Evolutionary conservation across 257 asterid species (phyloP), one percentile per base, ranked within the genome.

Genomic region (Ballota nigra): DNA sequence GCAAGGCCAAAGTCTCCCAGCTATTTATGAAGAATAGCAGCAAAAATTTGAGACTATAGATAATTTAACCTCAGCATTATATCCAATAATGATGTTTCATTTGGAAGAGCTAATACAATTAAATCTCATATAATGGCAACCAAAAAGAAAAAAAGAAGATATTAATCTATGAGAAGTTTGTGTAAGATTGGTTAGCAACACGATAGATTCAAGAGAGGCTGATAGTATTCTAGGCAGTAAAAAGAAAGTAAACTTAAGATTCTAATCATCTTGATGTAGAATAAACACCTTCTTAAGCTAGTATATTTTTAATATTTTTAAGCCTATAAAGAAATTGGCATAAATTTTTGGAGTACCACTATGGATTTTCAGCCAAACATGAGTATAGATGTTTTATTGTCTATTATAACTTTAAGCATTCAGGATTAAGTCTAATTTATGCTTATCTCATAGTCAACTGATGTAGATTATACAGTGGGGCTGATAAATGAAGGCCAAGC

Each of bases 1-100:
- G 97, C 95, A n/a, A 90, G 91, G 64, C 97, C 97, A 61, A 86
- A 88, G 72, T 90, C 97, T 31, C 92, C 97, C 38, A 90, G 78
- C 96, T 90, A 83, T 66, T 73, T 55, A 66, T 40, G 58, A 59
- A 22, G 0, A 73, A 69, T 69, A 60, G 13, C 69, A 60, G 22
- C 5, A 61, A 8, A 63, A 52, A 52, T 79, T 59, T 55, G 52
- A 26, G 34, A 70, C 28, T 33, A 8, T 5, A 71, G 29, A 52
- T 40, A 36, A 61, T n/a, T 11, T 29, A 70, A 73, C 71, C 34
- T 52, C 43, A 22, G 23, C 40, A 47, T 9, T 67, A 38, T 72
- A 33, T 78, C 8, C 53, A 58, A 34, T 16, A 74, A 47, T 20
- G 23, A 16, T 22, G 16, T 15, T 43, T 10, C 38, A 16, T 8